Evolutionary conservation across 345 rosid species (phyloP).

Genomic region (Arabis alpina): DNA sequence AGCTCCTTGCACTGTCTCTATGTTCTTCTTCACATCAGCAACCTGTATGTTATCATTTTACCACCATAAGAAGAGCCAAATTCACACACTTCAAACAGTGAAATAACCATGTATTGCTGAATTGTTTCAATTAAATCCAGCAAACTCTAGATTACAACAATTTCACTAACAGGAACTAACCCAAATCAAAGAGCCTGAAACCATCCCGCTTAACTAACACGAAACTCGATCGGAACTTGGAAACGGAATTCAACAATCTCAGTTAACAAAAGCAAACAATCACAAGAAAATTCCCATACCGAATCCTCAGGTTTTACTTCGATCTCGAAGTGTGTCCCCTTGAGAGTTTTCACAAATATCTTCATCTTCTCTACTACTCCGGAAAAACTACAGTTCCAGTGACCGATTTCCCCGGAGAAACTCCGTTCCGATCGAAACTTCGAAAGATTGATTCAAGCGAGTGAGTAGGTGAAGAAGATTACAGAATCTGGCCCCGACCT

Average conservation of each 20-base stretch:
- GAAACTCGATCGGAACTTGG: background rate
- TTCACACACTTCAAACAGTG: background rate
- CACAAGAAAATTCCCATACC: constrained; percentile 33
- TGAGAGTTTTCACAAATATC: constrained; percentile 55
- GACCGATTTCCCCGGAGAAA: constrained; percentile 8
- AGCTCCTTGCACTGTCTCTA: constrained; percentile 70
- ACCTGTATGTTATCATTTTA: constrained; percentile 48
- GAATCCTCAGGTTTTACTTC: constrained; percentile 55
- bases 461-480: constrained; percentile 26
- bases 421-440: background rate
- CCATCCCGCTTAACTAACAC: background rate
- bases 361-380: constrained; percentile 40
- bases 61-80: background rate
- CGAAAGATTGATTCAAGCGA: background rate
- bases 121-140: constrained; percentile 1
- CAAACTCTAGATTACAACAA: background rate
- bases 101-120: background rate
- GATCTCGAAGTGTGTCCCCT: constrained; percentile 59
- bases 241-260: too few relatives aligned
- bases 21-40: constrained; percentile 73
- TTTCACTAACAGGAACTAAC: constrained; percentile 4
- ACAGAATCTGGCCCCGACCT: constrained; percentile 29
- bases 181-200: constrained; percentile 11
- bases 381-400: background rate
- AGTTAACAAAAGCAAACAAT: too few relatives aligned